These are phyloP conservation scores for Russula compacta DNA, from an alignment of 768 basidiomycete genomes.

Conservation along the genomic window DNA sequence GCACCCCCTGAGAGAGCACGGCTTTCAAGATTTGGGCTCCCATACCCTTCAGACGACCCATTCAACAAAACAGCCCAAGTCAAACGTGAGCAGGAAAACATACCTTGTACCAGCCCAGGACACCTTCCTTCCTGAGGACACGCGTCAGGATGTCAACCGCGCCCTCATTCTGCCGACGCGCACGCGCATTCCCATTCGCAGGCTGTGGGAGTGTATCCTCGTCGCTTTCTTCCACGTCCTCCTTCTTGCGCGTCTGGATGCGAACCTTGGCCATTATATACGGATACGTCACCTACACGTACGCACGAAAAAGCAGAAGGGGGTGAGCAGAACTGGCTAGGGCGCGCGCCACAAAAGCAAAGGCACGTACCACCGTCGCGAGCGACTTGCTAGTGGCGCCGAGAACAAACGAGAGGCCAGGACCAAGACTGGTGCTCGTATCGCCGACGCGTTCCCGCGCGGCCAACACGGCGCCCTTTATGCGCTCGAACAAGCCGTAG, in stretches of 20 bases:
- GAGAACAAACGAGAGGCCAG: slow-evolving; percentile 72
- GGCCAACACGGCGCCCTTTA: slow-evolving; percentile 65
- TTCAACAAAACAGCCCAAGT: not conserved
- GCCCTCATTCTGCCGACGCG: slow-evolving; percentile 44
- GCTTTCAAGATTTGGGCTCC: slow-evolving; percentile 94
- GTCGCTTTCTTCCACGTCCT: slow-evolving; percentile 41
- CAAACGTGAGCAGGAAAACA: slow-evolving; percentile 21
- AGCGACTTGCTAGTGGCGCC: slow-evolving; percentile 92
- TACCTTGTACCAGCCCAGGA: slow-evolving; percentile 94
- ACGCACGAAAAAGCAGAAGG: not conserved
- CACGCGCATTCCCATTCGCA: slow-evolving; percentile 29
- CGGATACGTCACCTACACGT: slow-evolving; percentile 76
- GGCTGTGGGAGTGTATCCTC: slow-evolving; percentile 29
- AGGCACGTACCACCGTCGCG: slow-evolving; percentile 74
- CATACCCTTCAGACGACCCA: slow-evolving; percentile 63
- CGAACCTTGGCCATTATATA: slow-evolving; percentile 97
- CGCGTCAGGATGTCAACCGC: slow-evolving; percentile 68
- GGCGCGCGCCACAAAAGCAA: not conserved
- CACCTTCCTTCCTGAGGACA: slow-evolving; percentile 69
- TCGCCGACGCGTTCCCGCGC: slow-evolving; percentile 38
- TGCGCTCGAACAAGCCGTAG: slow-evolving; percentile 87
- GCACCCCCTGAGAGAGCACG: slow-evolving; percentile 85
- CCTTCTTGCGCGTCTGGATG: slow-evolving; percentile 75
- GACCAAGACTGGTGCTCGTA: slow-evolving; percentile 51
- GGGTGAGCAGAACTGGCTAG: not conserved